phyloP scores from a whole-genome alignment of 257 asterid genomes.

The Jasminum sambac region DNA sequence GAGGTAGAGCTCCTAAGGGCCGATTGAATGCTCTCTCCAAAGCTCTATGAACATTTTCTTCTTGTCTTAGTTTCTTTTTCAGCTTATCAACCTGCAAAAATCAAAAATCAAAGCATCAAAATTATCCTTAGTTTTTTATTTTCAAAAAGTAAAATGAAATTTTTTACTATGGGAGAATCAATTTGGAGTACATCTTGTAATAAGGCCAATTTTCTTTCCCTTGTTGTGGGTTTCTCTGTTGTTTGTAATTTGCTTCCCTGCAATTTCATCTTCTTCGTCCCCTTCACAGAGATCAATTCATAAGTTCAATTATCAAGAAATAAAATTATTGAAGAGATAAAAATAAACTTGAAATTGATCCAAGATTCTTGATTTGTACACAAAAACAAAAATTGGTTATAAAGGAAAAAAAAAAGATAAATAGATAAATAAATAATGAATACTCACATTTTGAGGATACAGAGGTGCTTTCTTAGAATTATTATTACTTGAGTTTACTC shows the following conservation, averaged over 20 bases:
- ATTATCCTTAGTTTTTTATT: not conserved
- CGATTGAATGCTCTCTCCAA: slow-evolving; percentile 78
- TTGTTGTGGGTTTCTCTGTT: slow-evolving; percentile 43
- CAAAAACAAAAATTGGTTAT: not conserved
- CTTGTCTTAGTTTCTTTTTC: slow-evolving; percentile 79
- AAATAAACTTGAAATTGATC: not conserved
- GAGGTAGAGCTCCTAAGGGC: slow-evolving; percentile 88
- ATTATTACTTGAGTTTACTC: slow-evolving; percentile 20
- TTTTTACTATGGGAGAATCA: not conserved
- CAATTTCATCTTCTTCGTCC: slow-evolving; percentile 62
- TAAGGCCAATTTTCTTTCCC: slow-evolving; percentile 71
- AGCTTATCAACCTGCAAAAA: slow-evolving; percentile 75
- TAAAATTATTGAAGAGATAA: slow-evolving; percentile 8
- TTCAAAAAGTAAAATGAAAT: not conserved
- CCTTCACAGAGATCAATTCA: slow-evolving; percentile 25
- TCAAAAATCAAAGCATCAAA: not conserved
- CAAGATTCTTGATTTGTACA: not conserved
- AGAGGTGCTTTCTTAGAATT: slow-evolving; percentile 43
- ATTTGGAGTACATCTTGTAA: slow-evolving; percentile 58
- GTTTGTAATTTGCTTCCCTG: slow-evolving; percentile 41
- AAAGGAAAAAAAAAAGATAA: too few species aligned
- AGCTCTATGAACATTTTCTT: slow-evolving; percentile 88
- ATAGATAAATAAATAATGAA: not conserved
- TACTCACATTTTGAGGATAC: slow-evolving; percentile 57
- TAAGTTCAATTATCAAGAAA: not conserved